phyloP scores from a whole-genome alignment of 305 asterid species.

The Fraxinus latifolia region DNA sequence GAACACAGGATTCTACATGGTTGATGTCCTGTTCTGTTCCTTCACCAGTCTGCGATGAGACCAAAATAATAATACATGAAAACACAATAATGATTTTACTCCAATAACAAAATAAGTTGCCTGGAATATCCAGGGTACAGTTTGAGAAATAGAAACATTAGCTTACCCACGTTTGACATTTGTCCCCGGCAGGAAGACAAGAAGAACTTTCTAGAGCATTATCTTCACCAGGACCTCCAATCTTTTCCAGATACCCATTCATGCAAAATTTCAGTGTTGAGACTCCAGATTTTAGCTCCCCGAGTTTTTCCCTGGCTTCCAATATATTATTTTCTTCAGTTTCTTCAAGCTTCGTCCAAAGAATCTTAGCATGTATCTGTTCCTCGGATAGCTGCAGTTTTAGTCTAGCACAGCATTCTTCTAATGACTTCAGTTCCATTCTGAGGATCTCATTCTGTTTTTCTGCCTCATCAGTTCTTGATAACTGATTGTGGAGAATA shows the following conservation, averaged over 20 bases:
- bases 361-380: constrained; percentile 35
- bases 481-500: constrained; percentile 43
- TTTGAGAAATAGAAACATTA: constrained; percentile 22
- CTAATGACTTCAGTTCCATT: constrained; percentile 43
- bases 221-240: constrained; percentile 31
- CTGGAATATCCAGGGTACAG: constrained; percentile 5
- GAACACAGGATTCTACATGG: constrained; percentile 29
- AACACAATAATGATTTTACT: not conserved
- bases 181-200: constrained; percentile 25
- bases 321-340: constrained; percentile 46
- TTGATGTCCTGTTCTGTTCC: constrained; percentile 33
- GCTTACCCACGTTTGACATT: constrained; percentile 53
- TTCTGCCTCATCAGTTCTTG: constrained; percentile 39
- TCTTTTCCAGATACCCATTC: constrained; percentile 37
- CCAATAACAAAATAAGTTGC: constrained; percentile 20
- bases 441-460: constrained; percentile 48
- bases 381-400: constrained; percentile 47
- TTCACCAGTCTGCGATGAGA: constrained; percentile 71
- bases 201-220: constrained; percentile 22
- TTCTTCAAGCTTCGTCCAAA: constrained; percentile 48
- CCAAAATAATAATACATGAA: constrained; percentile 26
- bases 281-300: constrained; percentile 59
- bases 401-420: constrained; percentile 42
- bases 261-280: constrained; percentile 55
- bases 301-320: constrained; percentile 57